Conservation (phyloP, 1,284 basidiomycete species). For the Afroboletus lepidellus region DNA sequence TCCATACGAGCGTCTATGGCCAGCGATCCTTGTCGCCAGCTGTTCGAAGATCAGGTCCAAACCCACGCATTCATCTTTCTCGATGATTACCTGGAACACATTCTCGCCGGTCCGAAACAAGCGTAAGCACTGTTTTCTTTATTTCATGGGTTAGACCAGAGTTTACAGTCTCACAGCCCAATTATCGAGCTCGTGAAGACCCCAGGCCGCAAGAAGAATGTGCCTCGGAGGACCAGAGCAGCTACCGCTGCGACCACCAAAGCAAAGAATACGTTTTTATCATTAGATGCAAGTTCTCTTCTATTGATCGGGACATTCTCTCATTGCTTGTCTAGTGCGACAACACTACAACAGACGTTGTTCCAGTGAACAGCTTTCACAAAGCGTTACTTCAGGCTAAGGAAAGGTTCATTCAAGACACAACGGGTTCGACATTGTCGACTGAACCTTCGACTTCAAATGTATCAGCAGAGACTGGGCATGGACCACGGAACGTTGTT, state of each 20-base stretch:
- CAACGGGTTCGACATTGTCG: neutral
- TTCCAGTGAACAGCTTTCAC: conserved; percentile 50
- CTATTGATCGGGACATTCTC: neutral
- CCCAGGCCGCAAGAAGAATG: conserved; percentile 65
- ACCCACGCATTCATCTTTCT: conserved; percentile 74
- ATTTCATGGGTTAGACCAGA: neutral
- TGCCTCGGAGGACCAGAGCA: conserved; percentile 49
- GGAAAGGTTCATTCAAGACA: conserved; percentile 20
- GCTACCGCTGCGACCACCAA: conserved; percentile 44
- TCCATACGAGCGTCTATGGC: conserved; percentile 65
- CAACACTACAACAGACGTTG: conserved; percentile 39
- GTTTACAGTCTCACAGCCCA: conserved; percentile 41
- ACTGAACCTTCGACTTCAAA: neutral
- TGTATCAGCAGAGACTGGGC: neutral
- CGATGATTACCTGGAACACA: conserved; percentile 72
- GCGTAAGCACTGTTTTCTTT: conserved; percentile 42
- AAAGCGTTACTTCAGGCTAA: conserved; percentile 46
- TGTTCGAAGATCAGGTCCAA: conserved; percentile 70
- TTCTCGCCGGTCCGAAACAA: conserved; percentile 60
- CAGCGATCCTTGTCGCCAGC: conserved; percentile 65
- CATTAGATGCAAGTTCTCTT: conserved; percentile 45
- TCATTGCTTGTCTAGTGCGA: conserved; percentile 31
- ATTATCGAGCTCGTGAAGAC: conserved; percentile 83
- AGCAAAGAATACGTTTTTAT: conserved; percentile 40
- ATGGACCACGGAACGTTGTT: neutral